A percentile compares a stretch with the other conserved stretches of the same genome.
phyloP scores from a whole-genome alignment of 371 early-diverging fungal genomes.

The Haplosporangium sp. region DNA sequence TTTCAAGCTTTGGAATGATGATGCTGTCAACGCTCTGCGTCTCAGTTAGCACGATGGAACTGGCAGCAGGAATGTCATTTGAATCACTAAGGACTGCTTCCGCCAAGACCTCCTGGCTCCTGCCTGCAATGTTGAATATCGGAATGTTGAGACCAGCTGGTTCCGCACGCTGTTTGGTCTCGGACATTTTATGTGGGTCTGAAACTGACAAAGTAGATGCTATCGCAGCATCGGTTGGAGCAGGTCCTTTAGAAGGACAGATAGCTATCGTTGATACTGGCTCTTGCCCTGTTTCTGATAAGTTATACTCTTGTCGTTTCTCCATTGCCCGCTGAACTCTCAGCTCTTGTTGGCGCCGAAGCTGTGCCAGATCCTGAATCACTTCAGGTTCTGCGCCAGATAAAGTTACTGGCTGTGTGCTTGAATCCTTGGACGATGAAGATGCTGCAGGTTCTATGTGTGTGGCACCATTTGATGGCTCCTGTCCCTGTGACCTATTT shows the following conservation, averaged over 20 bases:
- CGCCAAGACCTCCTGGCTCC: too few species aligned
- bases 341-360: slow-evolving; percentile 18
- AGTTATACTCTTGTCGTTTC: slow-evolving; percentile 32
- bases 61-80: too few species aligned
- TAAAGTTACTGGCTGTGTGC: background rate
- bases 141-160: too few species aligned
- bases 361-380: slow-evolving; percentile 28
- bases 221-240: background rate
- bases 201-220: too few species aligned
- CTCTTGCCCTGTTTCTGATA: background rate
- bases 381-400: slow-evolving; percentile 9
- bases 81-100: too few species aligned
- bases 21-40: too few species aligned
- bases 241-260: background rate
- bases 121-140: too few species aligned
- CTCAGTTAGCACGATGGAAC: too few species aligned
- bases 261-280: background rate
- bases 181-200: too few species aligned
- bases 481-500: background rate
- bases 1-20: too few species aligned
- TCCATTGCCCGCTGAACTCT: slow-evolving; percentile 9
- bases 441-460: background rate
- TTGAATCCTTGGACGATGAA: background rate
- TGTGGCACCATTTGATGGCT: background rate
- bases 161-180: too few species aligned